phyloP scores from a whole-genome alignment of 768 basidiomycete species.

The Trametes meyenii region DNA sequence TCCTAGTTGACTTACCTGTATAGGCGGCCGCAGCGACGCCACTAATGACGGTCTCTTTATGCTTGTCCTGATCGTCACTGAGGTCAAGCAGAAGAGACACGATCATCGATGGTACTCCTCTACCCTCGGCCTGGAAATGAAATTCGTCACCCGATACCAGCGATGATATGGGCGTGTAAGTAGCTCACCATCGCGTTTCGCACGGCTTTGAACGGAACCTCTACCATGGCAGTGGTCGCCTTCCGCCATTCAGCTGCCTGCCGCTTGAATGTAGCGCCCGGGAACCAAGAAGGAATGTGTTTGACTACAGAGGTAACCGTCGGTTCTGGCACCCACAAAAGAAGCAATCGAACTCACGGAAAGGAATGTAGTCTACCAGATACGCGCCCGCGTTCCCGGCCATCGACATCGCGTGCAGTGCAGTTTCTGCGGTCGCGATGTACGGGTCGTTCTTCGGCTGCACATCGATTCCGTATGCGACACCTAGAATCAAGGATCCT shows the following conservation, averaged over 20 bases:
- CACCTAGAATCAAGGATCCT: constrained; percentile 42
- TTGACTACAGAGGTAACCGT: constrained; percentile 18
- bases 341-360: constrained; percentile 27
- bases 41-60: constrained; percentile 22
- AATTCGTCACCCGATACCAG: neutral
- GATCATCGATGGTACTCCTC: constrained; percentile 23
- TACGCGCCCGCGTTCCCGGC: constrained; percentile 47
- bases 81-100: constrained; percentile 15
- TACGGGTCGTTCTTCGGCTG: constrained; percentile 46
- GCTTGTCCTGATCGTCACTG: constrained; percentile 20
- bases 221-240: constrained; percentile 23
- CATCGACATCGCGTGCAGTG: constrained; percentile 37
- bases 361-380: constrained; percentile 47
- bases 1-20: constrained; percentile 19
- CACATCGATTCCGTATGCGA: constrained; percentile 52
- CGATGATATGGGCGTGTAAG: neutral
- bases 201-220: constrained; percentile 28
- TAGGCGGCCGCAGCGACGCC: constrained; percentile 26
- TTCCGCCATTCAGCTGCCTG: constrained; percentile 25
- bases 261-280: constrained; percentile 32
- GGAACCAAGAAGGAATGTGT: constrained; percentile 32
- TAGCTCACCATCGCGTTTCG: constrained; percentile 27
- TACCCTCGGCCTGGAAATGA: constrained; percentile 20
- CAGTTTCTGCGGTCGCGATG: constrained; percentile 44
- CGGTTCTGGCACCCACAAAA: neutral